phyloP scores from a whole-genome alignment of 495 filamentous ascomycete species.

The Hypoxylon cercidicola region DNA sequence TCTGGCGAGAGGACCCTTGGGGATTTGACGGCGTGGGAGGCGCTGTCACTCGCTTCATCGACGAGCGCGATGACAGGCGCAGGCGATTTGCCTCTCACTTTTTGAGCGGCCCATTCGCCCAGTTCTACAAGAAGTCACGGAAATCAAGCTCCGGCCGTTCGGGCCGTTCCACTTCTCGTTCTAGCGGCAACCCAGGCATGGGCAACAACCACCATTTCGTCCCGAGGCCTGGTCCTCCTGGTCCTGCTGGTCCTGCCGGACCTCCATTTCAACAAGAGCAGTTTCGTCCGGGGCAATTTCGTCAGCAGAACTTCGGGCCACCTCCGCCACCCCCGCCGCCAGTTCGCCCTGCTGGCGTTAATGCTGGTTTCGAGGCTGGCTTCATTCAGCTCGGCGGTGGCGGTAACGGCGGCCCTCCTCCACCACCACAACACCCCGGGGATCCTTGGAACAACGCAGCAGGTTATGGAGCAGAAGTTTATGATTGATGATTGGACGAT shows the following conservation, averaged over 20 bases:
- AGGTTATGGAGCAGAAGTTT: slow-evolving; percentile 21
- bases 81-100: slow-evolving; percentile 40
- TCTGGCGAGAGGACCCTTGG: slow-evolving; percentile 41
- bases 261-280: slow-evolving; percentile 13
- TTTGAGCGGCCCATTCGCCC: slow-evolving; percentile 45
- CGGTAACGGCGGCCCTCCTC: slow-evolving; percentile 23
- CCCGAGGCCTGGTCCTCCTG: slow-evolving; percentile 8
- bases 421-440: slow-evolving; percentile 11
- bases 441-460: slow-evolving; percentile 28
- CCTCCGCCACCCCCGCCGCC: slow-evolving; percentile 33
- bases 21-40: slow-evolving; percentile 44
- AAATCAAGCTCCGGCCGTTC: slow-evolving; percentile 25
- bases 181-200: slow-evolving; percentile 10
- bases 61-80: slow-evolving; percentile 39
- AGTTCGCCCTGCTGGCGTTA: not conserved
- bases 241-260: slow-evolving; percentile 27
- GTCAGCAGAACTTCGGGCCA: slow-evolving; percentile 22
- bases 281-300: slow-evolving; percentile 12
- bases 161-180: slow-evolving; percentile 25
- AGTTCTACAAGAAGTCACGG: slow-evolving; percentile 38
- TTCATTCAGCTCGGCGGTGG: slow-evolving; percentile 44
- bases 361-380: slow-evolving; percentile 39
- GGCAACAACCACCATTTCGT: slow-evolving; percentile 25
- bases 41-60: slow-evolving; percentile 43
- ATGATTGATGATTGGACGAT: slow-evolving; percentile 22